Evolutionary conservation across 352 stramenopile genomes (phyloP), one percentile per base, ranked within the genome.

Genomic region (Phytopythium helicoides): DNA sequence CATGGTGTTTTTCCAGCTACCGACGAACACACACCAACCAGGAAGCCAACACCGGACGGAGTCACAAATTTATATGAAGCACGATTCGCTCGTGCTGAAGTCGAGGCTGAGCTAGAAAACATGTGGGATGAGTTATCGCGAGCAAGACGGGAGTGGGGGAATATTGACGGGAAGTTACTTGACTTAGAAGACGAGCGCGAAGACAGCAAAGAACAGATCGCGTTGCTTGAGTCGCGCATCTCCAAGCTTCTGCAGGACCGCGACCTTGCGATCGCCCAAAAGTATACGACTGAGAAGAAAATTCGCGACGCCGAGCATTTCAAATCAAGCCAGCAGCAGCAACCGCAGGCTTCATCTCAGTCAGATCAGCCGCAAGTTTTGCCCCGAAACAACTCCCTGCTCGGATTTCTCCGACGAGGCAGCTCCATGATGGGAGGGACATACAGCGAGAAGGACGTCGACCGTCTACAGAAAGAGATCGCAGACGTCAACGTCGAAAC

Each of bases 161-260:
- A 54, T 4, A 65, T 90, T 36, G 59, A 71, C 23, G 71, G 83
- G 2, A 78, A 67, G 31, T 45, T 86, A 16, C 10, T 60, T 16
- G 54, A 60, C 28, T 47, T 88, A 10, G 57, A 77, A 15, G 62
- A 73, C 16, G 72, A 90, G 40, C 56, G 61, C 2, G 65, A 76
- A 12, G 58, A 63, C 22, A 86, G 66, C 51, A 60, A 45, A 26
- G 65, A 86, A 50, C 61, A 65, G 15, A 86, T 90, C 46, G 62
- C 68, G 12, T 63, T 90, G 19, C 64, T 88, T 10, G 80, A 90
- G 48, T 67, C 77, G n/a, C 71, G 77, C 12, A 87, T 90, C 41
- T 75, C 80, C 46, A 88, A 90, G 52, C 71, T 85, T n/a, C 39
- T 90, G 25, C 75, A 88, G 45, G 76, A 90, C 46, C 75, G 80